Base-by-base conservation (phyloP, 805 yeast genomes). In the Candida sanyiensis region DNA sequence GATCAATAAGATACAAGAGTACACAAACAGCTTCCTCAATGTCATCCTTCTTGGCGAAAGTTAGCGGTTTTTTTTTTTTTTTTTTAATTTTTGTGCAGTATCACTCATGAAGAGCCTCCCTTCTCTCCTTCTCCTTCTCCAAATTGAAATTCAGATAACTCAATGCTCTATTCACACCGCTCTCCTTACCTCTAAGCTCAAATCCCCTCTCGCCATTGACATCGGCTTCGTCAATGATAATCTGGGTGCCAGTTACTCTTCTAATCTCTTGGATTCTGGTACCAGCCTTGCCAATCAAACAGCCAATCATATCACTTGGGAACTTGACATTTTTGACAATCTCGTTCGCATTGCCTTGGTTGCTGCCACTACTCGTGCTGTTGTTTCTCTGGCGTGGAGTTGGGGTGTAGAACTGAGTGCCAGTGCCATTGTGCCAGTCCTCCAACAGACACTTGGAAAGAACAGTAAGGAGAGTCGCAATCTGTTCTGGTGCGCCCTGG, bases 231-330 rank as follows among this genome's bases (percentile, higher is more conserved):
- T 83, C 77, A 48, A 88, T 84, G 5, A 79, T 75, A 56, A 88
- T 85, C 28, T 77, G 73, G 28, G 95, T 88, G 28, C 88, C 89
- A 35, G 88, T 75, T 25, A 71, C 71, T 50, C 82, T 77, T 51
- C 96, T 73, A 36, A 88, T 81, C 45, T 88, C 94, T 59, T 83
- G 93, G 49, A 88, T 86, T 62, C 94, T 75, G 21, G 84, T 66
- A 28, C 96, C 96, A 47, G 80, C 78, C 49, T 82, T 81, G 43
- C 96, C 96, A 51, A 88, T 85, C 39, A 88, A 69, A 36, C 95
- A 90, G 30, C 96, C 96, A 32, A 88, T 95, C 64, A 79, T 78
- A 44, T 79, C 85, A 48, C 82, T 80, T 27, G 94, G 86, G 56
- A 86, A 82, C 21, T 73, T 66, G 15, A 77, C 63, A 3, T 69